A percentile compares a stretch with the other conserved stretches of the same genome.
Evolutionary conservation across 2,329 filamentous ascomycete genomes (phyloP).

Genomic region (Trichophyton mentagrophytes): DNA sequence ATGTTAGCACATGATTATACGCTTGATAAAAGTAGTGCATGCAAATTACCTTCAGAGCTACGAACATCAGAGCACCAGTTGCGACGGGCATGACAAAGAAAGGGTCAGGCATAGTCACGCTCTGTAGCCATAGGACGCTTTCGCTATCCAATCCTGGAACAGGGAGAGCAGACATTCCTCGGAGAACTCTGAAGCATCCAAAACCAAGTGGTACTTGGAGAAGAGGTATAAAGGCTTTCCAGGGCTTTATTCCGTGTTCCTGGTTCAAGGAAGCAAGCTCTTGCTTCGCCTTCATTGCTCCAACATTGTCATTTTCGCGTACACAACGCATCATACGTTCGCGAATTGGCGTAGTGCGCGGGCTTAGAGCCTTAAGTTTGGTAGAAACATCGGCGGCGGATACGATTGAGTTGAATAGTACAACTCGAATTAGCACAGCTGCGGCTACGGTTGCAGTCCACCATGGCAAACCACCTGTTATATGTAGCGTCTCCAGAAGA

Average conservation of each 20-base stretch:
- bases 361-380: slow-evolving; percentile 49
- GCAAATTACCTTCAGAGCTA: slow-evolving; percentile 45
- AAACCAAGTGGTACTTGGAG: slow-evolving; percentile 60
- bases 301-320: slow-evolving; percentile 35
- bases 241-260: slow-evolving; percentile 42
- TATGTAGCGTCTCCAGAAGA: slow-evolving; percentile 68
- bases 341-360: slow-evolving; percentile 44
- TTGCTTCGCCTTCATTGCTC: slow-evolving; percentile 34
- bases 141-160: slow-evolving; percentile 65
- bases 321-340: slow-evolving; percentile 40
- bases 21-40: not conserved
- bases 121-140: slow-evolving; percentile 62
- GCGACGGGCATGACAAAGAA: slow-evolving; percentile 58
- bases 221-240: slow-evolving; percentile 43
- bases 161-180: slow-evolving; percentile 61
- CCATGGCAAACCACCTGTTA: slow-evolving; percentile 67
- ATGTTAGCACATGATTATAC: not conserved
- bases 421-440: slow-evolving; percentile 50
- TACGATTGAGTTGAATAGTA: slow-evolving; percentile 54
- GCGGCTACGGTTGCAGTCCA: slow-evolving; percentile 59
- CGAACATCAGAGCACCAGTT: slow-evolving; percentile 45
- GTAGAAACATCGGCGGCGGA: slow-evolving; percentile 49
- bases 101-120: slow-evolving; percentile 66
- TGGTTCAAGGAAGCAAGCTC: slow-evolving; percentile 43
- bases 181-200: slow-evolving; percentile 66